Evolutionary conservation across 2,329 filamentous ascomycete genomes (phyloP).

Genomic region (Trichoderma sp.): DNA sequence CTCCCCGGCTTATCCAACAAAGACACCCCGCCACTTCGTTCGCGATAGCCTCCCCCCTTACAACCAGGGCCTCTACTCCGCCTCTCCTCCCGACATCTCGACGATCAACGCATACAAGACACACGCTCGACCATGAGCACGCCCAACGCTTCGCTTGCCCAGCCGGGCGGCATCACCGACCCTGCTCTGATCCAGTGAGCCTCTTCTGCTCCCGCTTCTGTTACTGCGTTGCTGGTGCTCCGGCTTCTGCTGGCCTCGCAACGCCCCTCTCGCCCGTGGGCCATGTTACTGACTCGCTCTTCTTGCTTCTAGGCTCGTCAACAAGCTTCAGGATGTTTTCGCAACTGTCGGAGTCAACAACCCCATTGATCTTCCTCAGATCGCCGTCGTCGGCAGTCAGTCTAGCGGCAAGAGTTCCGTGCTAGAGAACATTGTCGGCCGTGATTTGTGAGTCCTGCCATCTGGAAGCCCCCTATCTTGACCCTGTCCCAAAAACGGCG

Average conservation of each 20-base stretch:
- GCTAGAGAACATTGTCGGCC: slow-evolving; percentile 95
- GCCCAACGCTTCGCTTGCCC: slow-evolving; percentile 35
- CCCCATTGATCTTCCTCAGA: slow-evolving; percentile 97
- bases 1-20: slow-evolving; percentile 12
- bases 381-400: slow-evolving; percentile 96
- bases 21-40: slow-evolving; percentile 15
- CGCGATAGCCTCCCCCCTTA: slow-evolving; percentile 14
- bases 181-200: slow-evolving; percentile 63
- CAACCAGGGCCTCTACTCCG: not conserved
- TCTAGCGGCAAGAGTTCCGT: slow-evolving; percentile 99
- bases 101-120: not conserved
- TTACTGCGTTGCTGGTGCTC: not conserved
- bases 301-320: slow-evolving; percentile 66
- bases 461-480: not conserved
- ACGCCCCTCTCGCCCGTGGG: not conserved
- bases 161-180: slow-evolving; percentile 62
- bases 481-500: too few relatives aligned
- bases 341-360: slow-evolving; percentile 98
- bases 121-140: slow-evolving; percentile 33
- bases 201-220: slow-evolving; percentile 6
- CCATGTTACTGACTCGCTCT: slow-evolving; percentile 16
- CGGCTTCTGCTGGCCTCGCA: slow-evolving; percentile 18
- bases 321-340: slow-evolving; percentile 99
- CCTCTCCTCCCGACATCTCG: not conserved
- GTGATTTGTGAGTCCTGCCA: slow-evolving; percentile 79